phyloP scores from a whole-genome alignment of 2,329 filamentous ascomycete genomes.

The Ophiostoma sp. region DNA sequence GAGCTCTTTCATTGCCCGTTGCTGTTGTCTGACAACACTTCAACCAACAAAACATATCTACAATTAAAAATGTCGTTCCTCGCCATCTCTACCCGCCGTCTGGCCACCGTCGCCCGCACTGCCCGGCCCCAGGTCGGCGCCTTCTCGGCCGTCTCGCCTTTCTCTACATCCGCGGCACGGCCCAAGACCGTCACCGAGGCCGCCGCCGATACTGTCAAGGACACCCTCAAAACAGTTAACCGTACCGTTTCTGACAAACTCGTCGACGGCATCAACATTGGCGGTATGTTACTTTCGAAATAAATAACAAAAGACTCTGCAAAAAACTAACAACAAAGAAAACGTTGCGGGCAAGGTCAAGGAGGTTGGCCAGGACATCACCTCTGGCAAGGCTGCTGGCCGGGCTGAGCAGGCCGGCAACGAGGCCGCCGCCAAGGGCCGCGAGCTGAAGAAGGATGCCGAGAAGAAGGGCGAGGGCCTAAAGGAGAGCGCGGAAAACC shows the following conservation, averaged over 20 bases:
- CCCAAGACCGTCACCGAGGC: slow-evolving; percentile 40
- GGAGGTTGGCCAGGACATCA: slow-evolving; percentile 37
- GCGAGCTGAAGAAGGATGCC: slow-evolving; percentile 35
- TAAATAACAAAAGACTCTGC: slow-evolving; percentile 25
- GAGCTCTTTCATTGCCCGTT: not conserved
- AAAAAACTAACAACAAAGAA: slow-evolving; percentile 30
- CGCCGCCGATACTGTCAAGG: slow-evolving; percentile 47
- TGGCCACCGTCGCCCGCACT: not conserved
- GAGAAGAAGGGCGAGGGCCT: slow-evolving; percentile 35
- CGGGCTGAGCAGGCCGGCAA: slow-evolving; percentile 24
- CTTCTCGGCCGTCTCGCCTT: slow-evolving; percentile 31
- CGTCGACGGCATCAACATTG: slow-evolving; percentile 55
- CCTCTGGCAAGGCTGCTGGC: slow-evolving; percentile 30
- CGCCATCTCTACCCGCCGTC: not conserved
- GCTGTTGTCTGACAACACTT: not conserved
- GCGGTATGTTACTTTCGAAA: slow-evolving; percentile 42
- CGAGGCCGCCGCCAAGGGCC: slow-evolving; percentile 41
- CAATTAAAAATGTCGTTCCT: slow-evolving; percentile 7
- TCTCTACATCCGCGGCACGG: slow-evolving; percentile 44
- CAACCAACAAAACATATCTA: not conserved
- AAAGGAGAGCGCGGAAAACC: slow-evolving; percentile 41
- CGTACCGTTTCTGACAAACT: slow-evolving; percentile 56
- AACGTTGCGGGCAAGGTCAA: slow-evolving; percentile 44
- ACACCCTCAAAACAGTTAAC: slow-evolving; percentile 55
- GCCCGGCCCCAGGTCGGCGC: not conserved